Evolutionary conservation across 2,329 filamentous ascomycete genomes (phyloP), one percentile per base, ranked within the genome.

Genomic region (Pyricularia sp.): DNA sequence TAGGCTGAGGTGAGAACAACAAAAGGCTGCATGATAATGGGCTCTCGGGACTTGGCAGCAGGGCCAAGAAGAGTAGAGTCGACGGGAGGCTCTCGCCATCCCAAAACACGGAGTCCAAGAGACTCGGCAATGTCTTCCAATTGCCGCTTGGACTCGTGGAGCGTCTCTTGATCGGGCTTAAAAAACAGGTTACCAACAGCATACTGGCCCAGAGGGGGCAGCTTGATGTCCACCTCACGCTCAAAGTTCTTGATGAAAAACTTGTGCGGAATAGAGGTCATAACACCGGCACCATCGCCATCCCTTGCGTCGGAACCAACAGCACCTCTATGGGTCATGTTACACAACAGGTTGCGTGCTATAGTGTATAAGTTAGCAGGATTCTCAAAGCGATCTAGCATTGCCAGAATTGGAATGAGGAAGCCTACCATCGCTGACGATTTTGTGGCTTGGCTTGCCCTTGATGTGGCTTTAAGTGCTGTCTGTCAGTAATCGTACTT

Each of bases 181-280:
- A 99, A 97, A 84, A 99, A 99, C 76, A 99, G 81, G 81, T 99
- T 99, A 76, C 94, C 94, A 75, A 94, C 94, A 71, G 95, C 95
- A 82, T 99, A 99, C 82, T 98, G 93, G 75, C 94, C 95, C 72
- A 90, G 84, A 72, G 91, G 90, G 71, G 95, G 95, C 72, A 99
- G 85, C 80, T 93, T 91, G 77, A 95, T 90, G 78, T 90, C 91
- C 77, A 93, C 91, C 82, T 97, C 93, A 75, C 90, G 91, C 80
- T 92, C 93, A 80, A 98, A 98, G 80, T 98, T 97, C 86, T 98
- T 99, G 78, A 97, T 85, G 80, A 99, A 98, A 85, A 99, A 98
- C 81, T 90, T 93, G 85, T 98, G 94, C 70, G 95, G 95, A 76
- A 99, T 97, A 70, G 94, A 97, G 73, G 94, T 98, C 95, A 99